These are phyloP conservation scores for Hysterangium stoloniferum DNA, from an alignment of 768 basidiomycete genomes.

Conservation along the genomic window DNA sequence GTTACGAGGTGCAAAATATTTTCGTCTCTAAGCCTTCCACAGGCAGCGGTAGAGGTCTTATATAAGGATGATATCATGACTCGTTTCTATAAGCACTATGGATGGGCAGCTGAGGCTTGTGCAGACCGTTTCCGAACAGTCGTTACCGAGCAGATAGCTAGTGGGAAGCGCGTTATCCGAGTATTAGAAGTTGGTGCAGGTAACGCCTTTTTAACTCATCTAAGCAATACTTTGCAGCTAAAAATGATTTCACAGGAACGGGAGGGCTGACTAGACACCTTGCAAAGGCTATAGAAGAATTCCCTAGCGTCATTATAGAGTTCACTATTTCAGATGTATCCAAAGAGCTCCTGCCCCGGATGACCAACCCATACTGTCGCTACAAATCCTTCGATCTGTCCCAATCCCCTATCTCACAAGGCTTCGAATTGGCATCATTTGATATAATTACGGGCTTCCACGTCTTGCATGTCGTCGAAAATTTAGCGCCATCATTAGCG, in stretches of 20 bases:
- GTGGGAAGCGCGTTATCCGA: conserved; percentile 17
- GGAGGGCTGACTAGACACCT: conserved; percentile 15
- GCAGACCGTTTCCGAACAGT: conserved; percentile 9
- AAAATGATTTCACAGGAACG: conserved; percentile 4
- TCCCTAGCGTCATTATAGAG: conserved; percentile 12
- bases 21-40: no score
- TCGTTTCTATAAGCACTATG: conserved; percentile 16
- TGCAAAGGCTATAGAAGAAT: conserved; percentile 7
- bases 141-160: conserved; percentile 1
- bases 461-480: conserved; percentile 15
- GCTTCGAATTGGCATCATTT: conserved; percentile 12
- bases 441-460: conserved; percentile 17
- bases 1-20: background rate
- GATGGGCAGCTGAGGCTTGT: conserved; percentile 7
- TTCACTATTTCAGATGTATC: conserved; percentile 16
- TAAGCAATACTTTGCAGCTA: background rate
- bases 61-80: conserved; percentile 17
- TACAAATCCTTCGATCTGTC: conserved; percentile 14
- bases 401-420: conserved; percentile 11
- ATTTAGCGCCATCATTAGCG: conserved; percentile 7
- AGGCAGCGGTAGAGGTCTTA: conserved; percentile 14
- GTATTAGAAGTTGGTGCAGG: conserved; percentile 18
- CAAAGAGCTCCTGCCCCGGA: conserved; percentile 15
- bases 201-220: background rate
- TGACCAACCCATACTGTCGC: conserved; percentile 9